Conservation (phyloP, 495 filamentous ascomycete species). For the Cladorrhinum samala region DNA sequence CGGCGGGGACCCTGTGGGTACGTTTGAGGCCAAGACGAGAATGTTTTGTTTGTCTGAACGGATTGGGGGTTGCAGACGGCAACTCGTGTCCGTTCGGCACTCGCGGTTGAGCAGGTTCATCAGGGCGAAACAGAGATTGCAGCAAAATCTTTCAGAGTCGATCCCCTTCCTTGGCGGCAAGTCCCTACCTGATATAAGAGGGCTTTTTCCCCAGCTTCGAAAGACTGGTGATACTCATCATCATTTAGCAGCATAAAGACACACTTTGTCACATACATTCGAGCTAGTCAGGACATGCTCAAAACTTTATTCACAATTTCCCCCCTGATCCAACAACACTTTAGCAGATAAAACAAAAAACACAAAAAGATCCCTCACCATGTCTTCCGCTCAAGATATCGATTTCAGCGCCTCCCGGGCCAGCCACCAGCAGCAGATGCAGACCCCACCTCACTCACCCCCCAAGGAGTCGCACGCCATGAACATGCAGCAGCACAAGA, state of each 20-base stretch:
- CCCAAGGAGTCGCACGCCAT: conserved; percentile 4
- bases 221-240: too few species aligned
- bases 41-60: neutral
- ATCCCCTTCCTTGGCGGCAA: neutral
- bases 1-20: neutral
- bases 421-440: conserved; percentile 14
- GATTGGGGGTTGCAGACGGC: neutral
- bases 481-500: conserved; percentile 11
- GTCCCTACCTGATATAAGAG: conserved; percentile 3
- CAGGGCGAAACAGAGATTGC: neutral
- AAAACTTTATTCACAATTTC: too few species aligned
- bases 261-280: too few species aligned
- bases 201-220: too few species aligned
- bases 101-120: conserved; percentile 1
- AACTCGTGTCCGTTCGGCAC: neutral
- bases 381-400: conserved; percentile 47
- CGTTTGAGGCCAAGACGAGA: neutral
- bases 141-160: neutral
- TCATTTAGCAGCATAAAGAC: too few species aligned
- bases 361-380: too few species aligned
- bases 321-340: too few species aligned
- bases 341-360: neutral
- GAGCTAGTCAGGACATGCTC: too few species aligned
- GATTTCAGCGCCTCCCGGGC: conserved; percentile 40
- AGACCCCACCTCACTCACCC: conserved; percentile 21